Evolutionary conservation across 176 grass and related monocot genomes (phyloP).

Genomic region (Rhynchospora tenuis): DNA sequence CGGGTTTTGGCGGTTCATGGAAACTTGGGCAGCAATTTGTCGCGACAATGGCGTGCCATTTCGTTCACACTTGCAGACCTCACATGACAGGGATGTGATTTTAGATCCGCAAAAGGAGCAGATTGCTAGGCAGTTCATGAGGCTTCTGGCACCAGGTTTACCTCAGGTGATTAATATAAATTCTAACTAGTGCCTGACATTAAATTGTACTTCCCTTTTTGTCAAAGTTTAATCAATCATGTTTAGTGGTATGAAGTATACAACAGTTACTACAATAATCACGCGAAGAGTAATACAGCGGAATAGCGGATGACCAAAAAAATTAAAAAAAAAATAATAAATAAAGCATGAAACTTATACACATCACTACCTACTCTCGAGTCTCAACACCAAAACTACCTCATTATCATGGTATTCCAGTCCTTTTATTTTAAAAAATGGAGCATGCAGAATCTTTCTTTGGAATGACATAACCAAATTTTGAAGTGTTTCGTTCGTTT

Average conservation of each 20-base stretch:
- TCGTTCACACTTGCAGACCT: neutral
- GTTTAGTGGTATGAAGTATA: neutral
- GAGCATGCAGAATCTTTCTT: no score
- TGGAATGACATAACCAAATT: no score
- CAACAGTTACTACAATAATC: neutral
- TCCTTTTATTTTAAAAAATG: no score
- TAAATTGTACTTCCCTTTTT: neutral
- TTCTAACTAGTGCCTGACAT: neutral
- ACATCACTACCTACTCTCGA: no score
- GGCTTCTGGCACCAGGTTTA: conserved; percentile 18
- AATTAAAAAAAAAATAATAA: no score
- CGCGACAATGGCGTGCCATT: neutral
- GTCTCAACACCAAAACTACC: no score
- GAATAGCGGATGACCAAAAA: no score
- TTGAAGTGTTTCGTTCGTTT: no score
- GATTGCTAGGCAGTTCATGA: neutral
- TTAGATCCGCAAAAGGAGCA: conserved; percentile 19
- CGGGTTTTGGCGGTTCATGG: conserved; percentile 42
- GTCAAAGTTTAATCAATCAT: neutral
- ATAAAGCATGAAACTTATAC: no score
- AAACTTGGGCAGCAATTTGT: conserved; percentile 32
- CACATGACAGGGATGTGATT: conserved; percentile 29
- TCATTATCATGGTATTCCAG: no score
- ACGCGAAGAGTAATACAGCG: neutral
- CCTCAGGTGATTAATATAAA: conserved; percentile 23